phyloP scores from a whole-genome alignment of 2,329 filamentous ascomycete species.

The Arthrobotrys pseudoclavata region DNA sequence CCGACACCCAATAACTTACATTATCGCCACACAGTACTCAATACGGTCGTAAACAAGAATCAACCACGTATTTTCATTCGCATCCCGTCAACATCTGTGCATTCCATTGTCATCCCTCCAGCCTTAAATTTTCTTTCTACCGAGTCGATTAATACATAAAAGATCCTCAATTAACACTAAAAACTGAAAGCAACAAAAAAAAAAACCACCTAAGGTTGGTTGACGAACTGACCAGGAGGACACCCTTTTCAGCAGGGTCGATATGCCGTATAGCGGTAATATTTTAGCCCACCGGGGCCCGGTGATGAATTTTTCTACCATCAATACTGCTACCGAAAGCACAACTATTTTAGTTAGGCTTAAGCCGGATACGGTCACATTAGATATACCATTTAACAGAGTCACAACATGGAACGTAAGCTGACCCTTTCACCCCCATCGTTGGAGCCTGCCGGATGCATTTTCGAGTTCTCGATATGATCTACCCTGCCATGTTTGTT shows the following conservation, averaged over 20 bases:
- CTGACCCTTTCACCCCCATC: not conserved
- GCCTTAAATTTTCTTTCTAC: slow-evolving; percentile 3
- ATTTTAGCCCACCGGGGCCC: slow-evolving; percentile 40
- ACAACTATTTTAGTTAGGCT: slow-evolving; percentile 56
- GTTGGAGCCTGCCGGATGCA: not conserved
- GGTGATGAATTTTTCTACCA: slow-evolving; percentile 25
- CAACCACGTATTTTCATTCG: slow-evolving; percentile 9
- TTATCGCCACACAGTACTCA: slow-evolving; percentile 42
- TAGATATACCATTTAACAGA: slow-evolving; percentile 59
- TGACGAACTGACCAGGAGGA: slow-evolving; percentile 35
- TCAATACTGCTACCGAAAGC: slow-evolving; percentile 26
- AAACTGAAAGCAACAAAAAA: slow-evolving; percentile 20
- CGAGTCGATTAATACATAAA: slow-evolving; percentile 6
- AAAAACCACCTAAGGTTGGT: slow-evolving; percentile 5
- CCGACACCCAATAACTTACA: slow-evolving; percentile 28
- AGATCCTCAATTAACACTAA: not conserved
- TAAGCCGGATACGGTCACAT: slow-evolving; percentile 45
- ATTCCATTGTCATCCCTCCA: slow-evolving; percentile 22
- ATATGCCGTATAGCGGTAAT: slow-evolving; percentile 44
- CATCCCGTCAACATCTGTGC: not conserved
- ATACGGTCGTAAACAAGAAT: not conserved
- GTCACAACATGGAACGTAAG: slow-evolving; percentile 58
- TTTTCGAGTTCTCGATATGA: slow-evolving; percentile 8
- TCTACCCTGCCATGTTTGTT: slow-evolving; percentile 33
- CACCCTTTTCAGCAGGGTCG: slow-evolving; percentile 16